Conservation (phyloP, 306 rosid genomes). For the Cucurbita maxima region DNA sequence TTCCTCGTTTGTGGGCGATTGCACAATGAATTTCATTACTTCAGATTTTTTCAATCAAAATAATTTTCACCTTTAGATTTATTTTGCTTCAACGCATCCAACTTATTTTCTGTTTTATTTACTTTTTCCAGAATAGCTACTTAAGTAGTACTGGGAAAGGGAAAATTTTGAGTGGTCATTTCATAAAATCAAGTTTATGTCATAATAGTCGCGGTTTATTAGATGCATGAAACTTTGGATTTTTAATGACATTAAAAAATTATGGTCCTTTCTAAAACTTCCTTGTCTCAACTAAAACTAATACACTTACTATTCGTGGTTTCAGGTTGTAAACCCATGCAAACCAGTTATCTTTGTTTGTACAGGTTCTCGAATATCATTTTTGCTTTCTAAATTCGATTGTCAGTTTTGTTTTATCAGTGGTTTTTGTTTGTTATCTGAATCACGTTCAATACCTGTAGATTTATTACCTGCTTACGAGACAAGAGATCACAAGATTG, state of each 20-base stretch:
- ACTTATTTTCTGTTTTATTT: background rate
- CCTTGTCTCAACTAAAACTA: background rate
- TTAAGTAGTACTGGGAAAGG: background rate
- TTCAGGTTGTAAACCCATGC: conserved; percentile 68
- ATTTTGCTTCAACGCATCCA: background rate
- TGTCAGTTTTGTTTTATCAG: conserved; percentile 4
- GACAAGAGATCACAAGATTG: conserved; percentile 47
- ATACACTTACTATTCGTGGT: background rate
- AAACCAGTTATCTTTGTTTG: conserved; percentile 76
- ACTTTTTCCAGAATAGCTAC: background rate
- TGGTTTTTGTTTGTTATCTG: conserved; percentile 5
- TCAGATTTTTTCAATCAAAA: background rate
- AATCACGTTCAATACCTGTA: conserved; percentile 11
- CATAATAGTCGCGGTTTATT: background rate
- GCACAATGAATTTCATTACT: background rate
- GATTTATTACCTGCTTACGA: conserved; percentile 78
- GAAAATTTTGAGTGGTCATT: background rate
- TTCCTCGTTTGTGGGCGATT: background rate
- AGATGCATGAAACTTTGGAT: background rate
- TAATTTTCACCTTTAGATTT: background rate
- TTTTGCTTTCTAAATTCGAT: background rate
- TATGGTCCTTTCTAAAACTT: background rate
- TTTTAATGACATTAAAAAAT: background rate
- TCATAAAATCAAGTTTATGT: background rate
- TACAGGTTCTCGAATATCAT: conserved; percentile 37